Percentiles rank a stretch among this genome's conserved stretches.
Conservation (phyloP, 768 basidiomycete species). For the Mycena crocata region DNA sequence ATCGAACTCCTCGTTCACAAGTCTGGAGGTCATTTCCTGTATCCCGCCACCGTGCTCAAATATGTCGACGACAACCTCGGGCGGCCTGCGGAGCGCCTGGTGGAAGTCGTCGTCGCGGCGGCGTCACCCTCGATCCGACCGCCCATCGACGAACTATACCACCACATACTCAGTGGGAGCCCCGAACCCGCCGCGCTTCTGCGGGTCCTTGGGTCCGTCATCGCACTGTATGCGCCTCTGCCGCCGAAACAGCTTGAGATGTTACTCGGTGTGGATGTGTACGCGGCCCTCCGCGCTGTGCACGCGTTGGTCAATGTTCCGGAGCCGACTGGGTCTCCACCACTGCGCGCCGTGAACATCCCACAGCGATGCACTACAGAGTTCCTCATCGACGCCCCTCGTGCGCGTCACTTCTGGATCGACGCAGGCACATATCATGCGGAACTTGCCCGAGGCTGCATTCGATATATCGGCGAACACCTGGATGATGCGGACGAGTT, state of each 20-base stretch:
- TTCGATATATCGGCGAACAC: slow-evolving; percentile 20
- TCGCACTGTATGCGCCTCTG: slow-evolving; percentile 16
- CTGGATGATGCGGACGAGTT: slow-evolving; percentile 21
- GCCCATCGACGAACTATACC: slow-evolving; percentile 29
- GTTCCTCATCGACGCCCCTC: slow-evolving; percentile 26
- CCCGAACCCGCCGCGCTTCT: slow-evolving; percentile 16
- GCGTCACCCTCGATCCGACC: background rate
- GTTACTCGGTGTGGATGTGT: slow-evolving; percentile 7
- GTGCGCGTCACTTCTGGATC: slow-evolving; percentile 24
- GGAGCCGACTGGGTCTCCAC: background rate
- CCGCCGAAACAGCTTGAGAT: slow-evolving; percentile 18
- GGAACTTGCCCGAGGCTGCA: slow-evolving; percentile 25
- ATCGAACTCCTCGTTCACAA: slow-evolving; percentile 27
- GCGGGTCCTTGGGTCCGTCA: slow-evolving; percentile 17
- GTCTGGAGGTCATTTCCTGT: slow-evolving; percentile 31
- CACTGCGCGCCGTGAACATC: slow-evolving; percentile 11
- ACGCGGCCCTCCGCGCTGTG: slow-evolving; percentile 7
- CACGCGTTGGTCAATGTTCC: slow-evolving; percentile 28
- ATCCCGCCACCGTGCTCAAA: slow-evolving; percentile 30
- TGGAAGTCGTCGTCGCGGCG: slow-evolving; percentile 25
- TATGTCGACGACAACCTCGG: slow-evolving; percentile 22
- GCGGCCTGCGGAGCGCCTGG: slow-evolving; percentile 22
- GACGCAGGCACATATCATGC: slow-evolving; percentile 23
- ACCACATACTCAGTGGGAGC: slow-evolving; percentile 22
- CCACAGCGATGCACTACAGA: slow-evolving; percentile 19